These are phyloP conservation scores for Sordariomycetes sp. DNA, from an alignment of 2,329 filamentous ascomycete species.

Conservation along the genomic window DNA sequence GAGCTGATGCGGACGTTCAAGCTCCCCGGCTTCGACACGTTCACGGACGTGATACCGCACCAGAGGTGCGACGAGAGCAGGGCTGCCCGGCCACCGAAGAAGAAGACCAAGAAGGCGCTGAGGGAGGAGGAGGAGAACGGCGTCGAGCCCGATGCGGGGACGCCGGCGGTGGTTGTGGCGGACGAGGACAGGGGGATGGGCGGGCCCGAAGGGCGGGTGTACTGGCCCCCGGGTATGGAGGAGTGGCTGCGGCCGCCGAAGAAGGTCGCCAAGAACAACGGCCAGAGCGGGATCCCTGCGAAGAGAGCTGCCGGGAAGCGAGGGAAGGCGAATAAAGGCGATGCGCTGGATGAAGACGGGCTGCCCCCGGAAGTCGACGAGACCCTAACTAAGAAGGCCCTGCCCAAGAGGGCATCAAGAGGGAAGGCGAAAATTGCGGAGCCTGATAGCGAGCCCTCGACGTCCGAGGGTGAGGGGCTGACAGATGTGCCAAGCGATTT, in stretches of 20 bases:
- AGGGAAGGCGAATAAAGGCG: not conserved
- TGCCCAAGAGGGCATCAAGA: not conserved
- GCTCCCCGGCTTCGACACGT: constrained; percentile 64
- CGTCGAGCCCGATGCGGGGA: not conserved
- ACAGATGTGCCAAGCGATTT: not conserved
- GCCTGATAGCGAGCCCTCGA: not conserved
- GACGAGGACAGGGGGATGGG: constrained; percentile 49
- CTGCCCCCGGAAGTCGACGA: not conserved
- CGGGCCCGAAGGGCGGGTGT: constrained; percentile 69
- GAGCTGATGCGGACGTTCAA: constrained; percentile 85
- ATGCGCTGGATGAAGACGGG: not conserved
- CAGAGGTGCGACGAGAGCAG: constrained; percentile 63
- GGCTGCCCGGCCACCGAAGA: constrained; percentile 20
- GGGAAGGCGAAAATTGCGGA: not conserved
- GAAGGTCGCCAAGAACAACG: constrained; percentile 44
- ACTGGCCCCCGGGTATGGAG: constrained; percentile 85
- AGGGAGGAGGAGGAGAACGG: constrained; percentile 21
- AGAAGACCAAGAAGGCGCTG: constrained; percentile 24
- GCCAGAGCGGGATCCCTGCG: not conserved
- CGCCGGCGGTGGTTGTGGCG: constrained; percentile 2
- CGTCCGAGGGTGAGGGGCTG: not conserved
- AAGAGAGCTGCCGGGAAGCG: not conserved
- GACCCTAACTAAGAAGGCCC: not conserved
- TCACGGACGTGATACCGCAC: constrained; percentile 70
- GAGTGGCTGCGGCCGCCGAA: constrained; percentile 82